A percentile compares a stretch with the other conserved stretches of the same genome.
These are phyloP conservation scores for Diutina scorzettiae DNA, from an alignment of 1,139 yeast genomes.

Conservation along the genomic window DNA sequence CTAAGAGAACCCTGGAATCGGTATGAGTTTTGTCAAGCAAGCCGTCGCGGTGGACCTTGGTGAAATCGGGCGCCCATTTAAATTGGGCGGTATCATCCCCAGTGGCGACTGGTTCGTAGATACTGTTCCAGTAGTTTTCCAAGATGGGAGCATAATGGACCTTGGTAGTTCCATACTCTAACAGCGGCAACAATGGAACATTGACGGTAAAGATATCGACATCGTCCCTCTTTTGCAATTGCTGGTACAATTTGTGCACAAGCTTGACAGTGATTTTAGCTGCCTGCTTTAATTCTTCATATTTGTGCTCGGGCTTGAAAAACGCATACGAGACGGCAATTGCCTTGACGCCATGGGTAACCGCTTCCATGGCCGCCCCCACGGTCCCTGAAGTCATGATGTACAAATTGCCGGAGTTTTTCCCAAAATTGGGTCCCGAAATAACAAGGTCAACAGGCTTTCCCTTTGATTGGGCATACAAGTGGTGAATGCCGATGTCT, in stretches of 20 bases:
- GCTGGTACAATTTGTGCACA: constrained; percentile 41
- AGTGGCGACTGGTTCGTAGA: constrained; percentile 24
- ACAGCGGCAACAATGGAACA: constrained; percentile 52
- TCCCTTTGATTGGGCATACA: constrained; percentile 27
- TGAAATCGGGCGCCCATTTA: constrained; percentile 79
- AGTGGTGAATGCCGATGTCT: constrained; percentile 76
- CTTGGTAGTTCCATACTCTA: constrained; percentile 41
- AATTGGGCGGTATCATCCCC: constrained; percentile 25
- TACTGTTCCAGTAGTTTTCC: constrained; percentile 67
- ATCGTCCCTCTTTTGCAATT: constrained; percentile 36
- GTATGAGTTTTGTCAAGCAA: constrained; percentile 38
- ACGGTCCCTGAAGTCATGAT: constrained; percentile 92
- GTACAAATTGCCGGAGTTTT: constrained; percentile 84
- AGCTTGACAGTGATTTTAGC: constrained; percentile 55
- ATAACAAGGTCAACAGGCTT: constrained; percentile 68
- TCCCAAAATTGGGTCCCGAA: constrained; percentile 93
- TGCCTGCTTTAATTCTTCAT: constrained; percentile 48
- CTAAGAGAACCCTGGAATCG: constrained; percentile 42
- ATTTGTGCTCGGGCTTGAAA: constrained; percentile 41
- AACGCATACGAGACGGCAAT: constrained; percentile 82
- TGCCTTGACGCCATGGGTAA: constrained; percentile 61
- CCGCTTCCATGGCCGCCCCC: constrained; percentile 95
- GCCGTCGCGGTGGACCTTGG: constrained; percentile 51
- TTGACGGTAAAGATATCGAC: constrained; percentile 77
- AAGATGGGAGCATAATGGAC: constrained; percentile 66